These are phyloP conservation scores for Backusella circina DNA, from an alignment of 192 early-diverging fungal genomes.

Conservation along the genomic window DNA sequence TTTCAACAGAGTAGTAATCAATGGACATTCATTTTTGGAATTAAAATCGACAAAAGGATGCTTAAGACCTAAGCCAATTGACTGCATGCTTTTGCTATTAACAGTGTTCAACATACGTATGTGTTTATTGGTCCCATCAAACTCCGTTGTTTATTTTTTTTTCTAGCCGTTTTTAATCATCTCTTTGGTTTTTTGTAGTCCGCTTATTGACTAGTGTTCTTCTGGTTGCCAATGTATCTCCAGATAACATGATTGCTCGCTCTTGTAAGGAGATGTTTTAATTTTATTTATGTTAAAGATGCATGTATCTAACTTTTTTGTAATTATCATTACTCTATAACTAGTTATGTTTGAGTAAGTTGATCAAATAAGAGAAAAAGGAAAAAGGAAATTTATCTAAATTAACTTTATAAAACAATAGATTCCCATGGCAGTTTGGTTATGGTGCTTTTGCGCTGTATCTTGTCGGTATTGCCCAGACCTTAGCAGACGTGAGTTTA, in stretches of 20 bases:
- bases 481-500: constrained; percentile 22
- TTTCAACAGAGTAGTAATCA: constrained; percentile 3
- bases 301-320: background rate
- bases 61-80: constrained; percentile 30
- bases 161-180: background rate
- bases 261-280: constrained; percentile 20
- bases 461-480: constrained; percentile 30
- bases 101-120: constrained; percentile 25
- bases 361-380: background rate
- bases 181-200: background rate
- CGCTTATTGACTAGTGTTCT: constrained; percentile 22
- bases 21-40: constrained; percentile 22
- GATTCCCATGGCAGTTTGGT: constrained; percentile 29
- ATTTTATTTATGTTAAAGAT: background rate
- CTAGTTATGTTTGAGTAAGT: constrained; percentile 24
- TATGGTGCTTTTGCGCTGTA: constrained; percentile 25
- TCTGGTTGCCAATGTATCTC: constrained; percentile 17
- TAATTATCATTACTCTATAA: background rate
- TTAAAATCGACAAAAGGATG: constrained; percentile 1
- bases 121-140: background rate
- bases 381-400: background rate
- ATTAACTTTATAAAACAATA: background rate
- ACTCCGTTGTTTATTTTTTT: background rate
- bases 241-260: constrained; percentile 15
- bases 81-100: constrained; percentile 17